Evolutionary conservation across 805 yeast species (phyloP).

Genomic region (Yarrowia bubula): DNA sequence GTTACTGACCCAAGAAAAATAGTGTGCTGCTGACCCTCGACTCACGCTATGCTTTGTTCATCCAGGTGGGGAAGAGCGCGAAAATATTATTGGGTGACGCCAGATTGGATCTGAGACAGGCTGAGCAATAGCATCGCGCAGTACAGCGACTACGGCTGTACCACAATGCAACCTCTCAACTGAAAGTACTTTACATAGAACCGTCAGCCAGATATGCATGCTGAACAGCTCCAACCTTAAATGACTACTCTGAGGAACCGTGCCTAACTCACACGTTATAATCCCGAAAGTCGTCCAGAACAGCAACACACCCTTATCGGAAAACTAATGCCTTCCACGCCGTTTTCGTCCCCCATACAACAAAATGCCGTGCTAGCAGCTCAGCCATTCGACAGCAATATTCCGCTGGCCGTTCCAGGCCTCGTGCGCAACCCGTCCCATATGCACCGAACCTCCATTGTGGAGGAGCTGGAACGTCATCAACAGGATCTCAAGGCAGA

Average conservation of each 20-base stretch:
- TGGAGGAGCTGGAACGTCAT: conserved; percentile 22
- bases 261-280: too few relatives aligned
- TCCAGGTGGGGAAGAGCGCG: too few relatives aligned
- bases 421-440: conserved; percentile 10
- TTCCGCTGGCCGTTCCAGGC: conserved; percentile 21
- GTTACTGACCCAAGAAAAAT: too few relatives aligned
- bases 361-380: conserved; percentile 27
- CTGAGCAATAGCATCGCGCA: too few relatives aligned
- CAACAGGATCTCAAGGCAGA: not conserved
- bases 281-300: not conserved
- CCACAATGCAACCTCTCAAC: too few relatives aligned
- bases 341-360: conserved; percentile 20
- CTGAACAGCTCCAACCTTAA: conserved; percentile 6
- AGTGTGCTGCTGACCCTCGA: too few relatives aligned
- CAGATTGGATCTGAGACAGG: too few relatives aligned
- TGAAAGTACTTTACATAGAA: too few relatives aligned
- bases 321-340: conserved; percentile 20
- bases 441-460: conserved; percentile 17
- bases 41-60: too few relatives aligned
- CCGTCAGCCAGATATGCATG: not conserved
- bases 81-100: too few relatives aligned
- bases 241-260: not conserved
- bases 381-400: conserved; percentile 1
- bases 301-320: not conserved
- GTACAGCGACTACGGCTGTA: too few relatives aligned